Base-by-base conservation (phyloP, 441 rosid genomes). In the Gossypium trilobum region DNA sequence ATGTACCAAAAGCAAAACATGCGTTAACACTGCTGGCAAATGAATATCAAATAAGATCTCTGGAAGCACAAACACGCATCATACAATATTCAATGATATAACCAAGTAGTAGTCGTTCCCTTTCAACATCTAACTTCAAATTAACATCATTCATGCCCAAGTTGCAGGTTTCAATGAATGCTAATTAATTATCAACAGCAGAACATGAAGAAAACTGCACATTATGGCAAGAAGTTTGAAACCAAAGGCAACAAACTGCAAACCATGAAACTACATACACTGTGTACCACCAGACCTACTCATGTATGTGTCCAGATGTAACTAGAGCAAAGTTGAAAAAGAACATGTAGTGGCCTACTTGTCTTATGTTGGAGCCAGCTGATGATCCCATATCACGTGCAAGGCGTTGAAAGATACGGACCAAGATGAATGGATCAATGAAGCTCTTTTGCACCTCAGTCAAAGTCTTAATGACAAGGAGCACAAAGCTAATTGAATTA, bases 351-450 rank as follows among this genome's bases (percentile, higher is more conserved):
- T 68, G 65, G 31, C 90, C 74, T 86, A 92, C 99, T 85, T 88
- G 99, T 92, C 85, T 95, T 81, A 80, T 68, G 80, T 91, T 90
- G 73, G 96, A 89, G 72, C 92, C 85, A 2, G 81, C 82, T 69
- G 96, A 81, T 56, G 87, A 87, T 79, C 96, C 95, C 90, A 93
- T 85, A 81, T 95, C 98, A 69, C 97, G 93, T 27, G 89, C 86
- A 71, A 94, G 79, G 60, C 54, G 8, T 55, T 92, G 97, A 78
- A 95, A 89, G 78, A 95, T 88, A 75, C 86, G 89, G 73, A 85
- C 89, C 87, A 95, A 83, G 73, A 82, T 82, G 78, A 39, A 48
- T 73, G 99, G 93, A 63, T 95, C 99, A 72, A 89, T 73, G 67
- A 85, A 77, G 82, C 73, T 84, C 81, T 90, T 91, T 75, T 87